A percentile compares a stretch with the other conserved stretches of the same genome.
phyloP scores from a whole-genome alignment of 176 grass and related monocot genomes.

The Phoenix dactylifera region DNA sequence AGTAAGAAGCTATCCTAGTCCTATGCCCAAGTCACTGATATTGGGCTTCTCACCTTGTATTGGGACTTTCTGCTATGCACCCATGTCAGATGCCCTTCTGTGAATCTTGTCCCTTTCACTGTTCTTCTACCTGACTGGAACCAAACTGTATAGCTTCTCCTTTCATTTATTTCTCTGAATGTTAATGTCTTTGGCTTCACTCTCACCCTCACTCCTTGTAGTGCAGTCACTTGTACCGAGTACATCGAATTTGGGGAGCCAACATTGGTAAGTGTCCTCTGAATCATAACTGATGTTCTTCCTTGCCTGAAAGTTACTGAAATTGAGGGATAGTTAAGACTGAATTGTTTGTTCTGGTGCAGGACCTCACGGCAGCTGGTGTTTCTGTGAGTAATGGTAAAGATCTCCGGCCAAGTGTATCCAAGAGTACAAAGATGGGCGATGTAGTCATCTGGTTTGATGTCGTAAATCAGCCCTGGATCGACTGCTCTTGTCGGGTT shows the following conservation, averaged over 20 bases:
- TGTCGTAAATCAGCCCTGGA: slow-evolving; percentile 72
- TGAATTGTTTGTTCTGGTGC: slow-evolving; percentile 22
- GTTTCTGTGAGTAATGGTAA: slow-evolving; percentile 63
- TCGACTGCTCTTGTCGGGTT: slow-evolving; percentile 54
- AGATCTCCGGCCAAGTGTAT: slow-evolving; percentile 59
- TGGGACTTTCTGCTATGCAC: slow-evolving; percentile 28
- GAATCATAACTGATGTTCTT: slow-evolving; percentile 19
- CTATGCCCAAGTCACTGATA: slow-evolving; percentile 48
- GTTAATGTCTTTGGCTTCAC: slow-evolving; percentile 41
- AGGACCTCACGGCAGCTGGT: slow-evolving; percentile 46
- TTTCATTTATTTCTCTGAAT: slow-evolving; percentile 48
- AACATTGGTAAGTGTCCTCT: slow-evolving; percentile 60
- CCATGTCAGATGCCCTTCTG: slow-evolving; percentile 64
- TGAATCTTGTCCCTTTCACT: slow-evolving; percentile 4
- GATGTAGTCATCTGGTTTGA: slow-evolving; percentile 51
- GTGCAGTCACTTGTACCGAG: slow-evolving; percentile 34
- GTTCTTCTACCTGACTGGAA: slow-evolving; percentile 25
- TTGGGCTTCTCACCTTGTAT: slow-evolving; percentile 78
- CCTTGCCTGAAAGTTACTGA: slow-evolving; percentile 40
- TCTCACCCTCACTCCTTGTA: slow-evolving; percentile 31
- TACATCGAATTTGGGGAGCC: slow-evolving; percentile 50
- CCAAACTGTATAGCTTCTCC: slow-evolving; percentile 39
- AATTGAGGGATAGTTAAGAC: slow-evolving; percentile 88
- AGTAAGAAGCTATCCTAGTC: no score
- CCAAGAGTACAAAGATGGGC: slow-evolving; percentile 72